Evolutionary conservation across 441 rosid genomes (phyloP).

Genomic region (Theobroma grandiflorum): DNA sequence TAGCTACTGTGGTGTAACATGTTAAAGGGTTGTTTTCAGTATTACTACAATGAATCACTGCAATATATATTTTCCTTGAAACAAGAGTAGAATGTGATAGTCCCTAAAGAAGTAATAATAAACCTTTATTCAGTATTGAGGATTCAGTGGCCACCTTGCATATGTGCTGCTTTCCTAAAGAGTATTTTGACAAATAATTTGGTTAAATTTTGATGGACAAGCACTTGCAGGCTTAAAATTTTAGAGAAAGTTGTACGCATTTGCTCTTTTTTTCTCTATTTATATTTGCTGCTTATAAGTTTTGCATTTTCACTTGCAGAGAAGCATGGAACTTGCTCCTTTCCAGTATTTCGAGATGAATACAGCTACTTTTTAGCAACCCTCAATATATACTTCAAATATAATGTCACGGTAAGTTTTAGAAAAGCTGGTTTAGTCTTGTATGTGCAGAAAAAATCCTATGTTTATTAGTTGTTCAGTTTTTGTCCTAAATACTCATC

Average conservation of each 20-base stretch:
- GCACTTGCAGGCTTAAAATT: neutral
- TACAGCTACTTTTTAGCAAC: slow-evolving; percentile 72
- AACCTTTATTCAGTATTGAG: neutral
- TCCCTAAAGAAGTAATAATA: slow-evolving; percentile 21
- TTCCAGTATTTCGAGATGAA: slow-evolving; percentile 76
- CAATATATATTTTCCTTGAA: neutral
- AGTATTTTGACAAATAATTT: neutral
- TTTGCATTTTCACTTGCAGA: slow-evolving; percentile 55
- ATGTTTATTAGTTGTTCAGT: slow-evolving; percentile 16
- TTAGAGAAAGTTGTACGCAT: neutral
- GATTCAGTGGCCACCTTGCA: slow-evolving; percentile 2
- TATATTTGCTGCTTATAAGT: slow-evolving; percentile 3
- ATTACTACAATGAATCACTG: neutral
- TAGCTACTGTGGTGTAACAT: neutral
- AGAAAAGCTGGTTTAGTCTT: slow-evolving; percentile 7
- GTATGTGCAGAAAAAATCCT: slow-evolving; percentile 12
- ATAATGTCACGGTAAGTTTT: slow-evolving; percentile 84
- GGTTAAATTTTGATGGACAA: slow-evolving; percentile 4
- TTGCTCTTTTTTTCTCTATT: neutral
- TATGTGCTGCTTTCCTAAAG: neutral
- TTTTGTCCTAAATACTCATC: slow-evolving; percentile 4
- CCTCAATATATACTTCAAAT: slow-evolving; percentile 79
- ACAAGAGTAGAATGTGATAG: slow-evolving; percentile 1
- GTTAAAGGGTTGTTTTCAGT: slow-evolving; percentile 7
- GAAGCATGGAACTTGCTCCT: slow-evolving; percentile 95